Evolutionary conservation across 1,139 yeast genomes (phyloP).

Genomic region (Suhomyces anneliseae): DNA sequence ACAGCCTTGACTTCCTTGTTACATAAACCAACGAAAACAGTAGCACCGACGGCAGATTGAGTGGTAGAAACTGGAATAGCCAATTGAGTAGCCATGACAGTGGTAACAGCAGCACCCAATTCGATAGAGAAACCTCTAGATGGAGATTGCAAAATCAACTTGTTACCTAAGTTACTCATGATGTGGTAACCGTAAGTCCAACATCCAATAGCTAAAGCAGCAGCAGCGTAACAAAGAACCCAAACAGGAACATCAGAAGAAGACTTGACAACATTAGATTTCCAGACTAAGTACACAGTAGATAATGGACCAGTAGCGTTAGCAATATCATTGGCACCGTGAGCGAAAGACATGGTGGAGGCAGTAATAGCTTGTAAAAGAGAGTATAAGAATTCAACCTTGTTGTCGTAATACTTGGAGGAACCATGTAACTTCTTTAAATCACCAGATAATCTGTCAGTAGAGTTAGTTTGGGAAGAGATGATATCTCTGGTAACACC

Average conservation of each 20-base stretch:
- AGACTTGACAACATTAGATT: conserved; percentile 43
- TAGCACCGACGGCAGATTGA: conserved; percentile 79
- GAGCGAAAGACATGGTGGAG: conserved; percentile 79
- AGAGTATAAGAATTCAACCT: conserved; percentile 69
- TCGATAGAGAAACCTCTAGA: conserved; percentile 80
- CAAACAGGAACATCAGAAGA: conserved; percentile 69
- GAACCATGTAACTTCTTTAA: conserved; percentile 52
- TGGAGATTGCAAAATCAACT: conserved; percentile 74
- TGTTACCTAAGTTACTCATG: conserved; percentile 73
- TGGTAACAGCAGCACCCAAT: conserved; percentile 76
- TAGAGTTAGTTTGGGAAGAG: conserved; percentile 40
- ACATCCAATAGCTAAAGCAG: conserved; percentile 63
- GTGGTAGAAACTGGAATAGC: conserved; percentile 75
- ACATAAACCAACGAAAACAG: conserved; percentile 74
- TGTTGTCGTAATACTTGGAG: conserved; percentile 69
- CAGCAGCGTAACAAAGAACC: conserved; percentile 71
- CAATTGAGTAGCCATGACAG: conserved; percentile 73
- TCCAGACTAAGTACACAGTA: conserved; percentile 65
- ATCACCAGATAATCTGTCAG: conserved; percentile 39
- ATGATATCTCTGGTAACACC: conserved; percentile 71
- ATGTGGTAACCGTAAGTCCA: conserved; percentile 76
- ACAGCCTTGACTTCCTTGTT: conserved; percentile 63
- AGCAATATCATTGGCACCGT: conserved; percentile 79
- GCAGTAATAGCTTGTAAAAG: conserved; percentile 74
- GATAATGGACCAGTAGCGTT: conserved; percentile 79